These are phyloP conservation scores for Alnus glutinosa DNA, from an alignment of 306 rosid genomes.

Conservation along the genomic window DNA sequence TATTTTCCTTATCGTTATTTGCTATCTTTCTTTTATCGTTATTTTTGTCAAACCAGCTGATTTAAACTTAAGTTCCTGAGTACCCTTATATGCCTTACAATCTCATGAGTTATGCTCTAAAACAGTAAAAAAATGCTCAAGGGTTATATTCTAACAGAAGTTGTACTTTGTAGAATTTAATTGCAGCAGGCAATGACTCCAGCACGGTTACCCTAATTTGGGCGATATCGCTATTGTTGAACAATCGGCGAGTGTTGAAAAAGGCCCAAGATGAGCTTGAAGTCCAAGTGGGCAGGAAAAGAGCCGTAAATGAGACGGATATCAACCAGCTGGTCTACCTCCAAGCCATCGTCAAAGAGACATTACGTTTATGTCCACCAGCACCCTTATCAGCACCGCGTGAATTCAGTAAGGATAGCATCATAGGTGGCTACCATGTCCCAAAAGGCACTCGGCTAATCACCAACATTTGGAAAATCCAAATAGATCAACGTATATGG, in stretches of 20 bases:
- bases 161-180: background rate
- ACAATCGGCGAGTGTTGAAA: constrained; percentile 29
- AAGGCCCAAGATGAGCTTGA: constrained; percentile 51
- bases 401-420: constrained; percentile 42
- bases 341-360: constrained; percentile 53
- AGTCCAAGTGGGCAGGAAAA: constrained; percentile 44
- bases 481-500: constrained; percentile 50
- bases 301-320: constrained; percentile 49
- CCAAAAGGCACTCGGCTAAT: constrained; percentile 48
- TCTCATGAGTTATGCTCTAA: no score
- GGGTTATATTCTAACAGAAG: no score
- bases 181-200: constrained; percentile 49
- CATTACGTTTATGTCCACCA: constrained; percentile 49
- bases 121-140: no score
- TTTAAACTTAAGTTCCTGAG: no score
- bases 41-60: no score
- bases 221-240: constrained; percentile 42
- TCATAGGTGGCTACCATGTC: constrained; percentile 40
- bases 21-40: no score
- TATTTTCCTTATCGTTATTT: no score
- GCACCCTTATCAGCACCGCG: constrained; percentile 46
- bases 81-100: no score
- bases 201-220: constrained; percentile 43
- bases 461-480: constrained; percentile 53
- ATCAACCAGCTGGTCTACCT: constrained; percentile 46